Evolutionary conservation across 2,329 filamentous ascomycete species (phyloP).

Genomic region (Talaromyces sp.): DNA sequence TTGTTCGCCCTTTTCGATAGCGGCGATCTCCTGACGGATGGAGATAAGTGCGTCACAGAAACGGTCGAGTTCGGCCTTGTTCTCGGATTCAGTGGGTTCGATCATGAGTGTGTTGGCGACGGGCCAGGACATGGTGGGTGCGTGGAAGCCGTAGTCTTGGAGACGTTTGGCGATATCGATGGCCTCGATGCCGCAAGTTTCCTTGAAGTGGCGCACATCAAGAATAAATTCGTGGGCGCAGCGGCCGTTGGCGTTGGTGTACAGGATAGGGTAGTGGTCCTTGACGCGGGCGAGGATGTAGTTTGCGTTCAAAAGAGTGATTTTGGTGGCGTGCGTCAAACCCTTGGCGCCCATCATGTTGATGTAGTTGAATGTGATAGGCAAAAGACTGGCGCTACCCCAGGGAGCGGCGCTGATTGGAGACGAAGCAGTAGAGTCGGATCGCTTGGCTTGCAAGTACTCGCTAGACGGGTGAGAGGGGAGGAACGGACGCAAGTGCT

Average conservation of each 20-base stretch:
- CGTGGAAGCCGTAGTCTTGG: conserved; percentile 96
- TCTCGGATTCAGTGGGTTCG: conserved; percentile 92
- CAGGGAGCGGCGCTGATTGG: conserved; percentile 74
- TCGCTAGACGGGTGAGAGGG: conserved; percentile 66
- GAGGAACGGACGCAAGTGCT: conserved; percentile 72
- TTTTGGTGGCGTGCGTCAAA: conserved; percentile 82
- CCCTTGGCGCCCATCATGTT: conserved; percentile 85
- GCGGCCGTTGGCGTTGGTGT: conserved; percentile 81
- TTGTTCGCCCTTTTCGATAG: conserved; percentile 73
- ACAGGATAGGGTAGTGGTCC: conserved; percentile 85
- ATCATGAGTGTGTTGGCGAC: conserved; percentile 97
- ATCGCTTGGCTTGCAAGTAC: conserved; percentile 39
- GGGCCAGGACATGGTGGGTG: conserved; percentile 95
- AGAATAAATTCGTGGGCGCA: conserved; percentile 98
- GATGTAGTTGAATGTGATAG: conserved; percentile 94
- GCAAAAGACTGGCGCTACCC: conserved; percentile 86
- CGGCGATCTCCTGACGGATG: conserved; percentile 80
- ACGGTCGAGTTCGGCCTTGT: conserved; percentile 85
- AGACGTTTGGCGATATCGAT: conserved; percentile 95
- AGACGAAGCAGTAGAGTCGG: conserved; percentile 53
- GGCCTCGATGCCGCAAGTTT: conserved; percentile 77
- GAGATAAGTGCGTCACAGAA: conserved; percentile 87
- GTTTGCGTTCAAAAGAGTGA: conserved; percentile 93
- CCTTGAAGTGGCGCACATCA: conserved; percentile 79
- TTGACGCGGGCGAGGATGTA: conserved; percentile 87